A percentile compares a stretch with the other conserved stretches of the same genome.
Evolutionary conservation across 2,329 filamentous ascomycete genomes (phyloP).

Genomic region (Aureobasidium sp.): DNA sequence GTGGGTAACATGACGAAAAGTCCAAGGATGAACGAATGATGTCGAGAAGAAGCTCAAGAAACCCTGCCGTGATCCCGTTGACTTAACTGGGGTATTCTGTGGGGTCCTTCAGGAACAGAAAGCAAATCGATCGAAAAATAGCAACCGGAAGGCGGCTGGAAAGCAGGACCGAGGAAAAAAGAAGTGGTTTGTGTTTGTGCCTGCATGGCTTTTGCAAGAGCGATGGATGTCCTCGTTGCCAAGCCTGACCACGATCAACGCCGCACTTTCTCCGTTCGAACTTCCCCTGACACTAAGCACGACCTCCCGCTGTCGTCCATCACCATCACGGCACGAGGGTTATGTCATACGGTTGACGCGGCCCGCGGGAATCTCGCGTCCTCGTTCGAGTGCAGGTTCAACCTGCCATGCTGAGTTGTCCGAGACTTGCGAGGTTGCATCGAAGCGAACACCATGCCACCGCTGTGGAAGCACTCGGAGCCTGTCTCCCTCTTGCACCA

Average conservation of each 20-base stretch:
- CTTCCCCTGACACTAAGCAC: constrained; percentile 4
- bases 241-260: background rate
- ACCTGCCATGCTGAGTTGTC: background rate
- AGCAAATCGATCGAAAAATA: background rate
- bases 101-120: constrained; percentile 4
- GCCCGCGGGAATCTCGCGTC: background rate
- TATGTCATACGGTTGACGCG: constrained; percentile 13
- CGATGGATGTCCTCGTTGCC: background rate
- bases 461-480: background rate
- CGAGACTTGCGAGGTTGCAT: background rate
- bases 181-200: background rate
- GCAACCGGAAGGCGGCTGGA: constrained; percentile 1
- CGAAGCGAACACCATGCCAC: background rate
- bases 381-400: background rate
- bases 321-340: background rate
- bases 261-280: background rate
- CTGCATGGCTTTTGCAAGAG: background rate
- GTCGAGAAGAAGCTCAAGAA: background rate
- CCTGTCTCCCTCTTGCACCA: background rate
- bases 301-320: constrained; percentile 12
- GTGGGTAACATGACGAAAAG: constrained; percentile 11
- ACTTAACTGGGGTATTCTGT: background rate
- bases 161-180: background rate
- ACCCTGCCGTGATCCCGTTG: background rate
- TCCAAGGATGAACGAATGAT: constrained; percentile 1